Conservation (phyloP, 2,329 filamentous ascomycete genomes). For the Claviceps citrina region DNA sequence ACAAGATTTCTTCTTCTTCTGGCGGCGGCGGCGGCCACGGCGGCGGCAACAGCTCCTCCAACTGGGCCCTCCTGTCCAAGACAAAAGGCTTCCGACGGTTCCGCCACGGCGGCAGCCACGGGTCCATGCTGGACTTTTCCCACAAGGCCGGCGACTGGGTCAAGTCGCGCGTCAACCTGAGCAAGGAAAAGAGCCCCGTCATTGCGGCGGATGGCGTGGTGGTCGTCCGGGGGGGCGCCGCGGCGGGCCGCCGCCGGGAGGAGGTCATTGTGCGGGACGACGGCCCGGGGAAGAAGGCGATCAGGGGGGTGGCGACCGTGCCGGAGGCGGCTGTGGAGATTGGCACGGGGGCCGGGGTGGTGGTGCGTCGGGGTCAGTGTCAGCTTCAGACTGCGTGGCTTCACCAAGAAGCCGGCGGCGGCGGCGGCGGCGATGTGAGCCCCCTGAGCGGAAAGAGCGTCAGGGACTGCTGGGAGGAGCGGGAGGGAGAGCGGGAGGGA, state of each 20-base stretch:
- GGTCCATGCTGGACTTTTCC: slow-evolving; percentile 13
- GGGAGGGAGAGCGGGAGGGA: not conserved
- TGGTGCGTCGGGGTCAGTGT: not conserved
- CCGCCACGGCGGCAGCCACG: slow-evolving; percentile 3
- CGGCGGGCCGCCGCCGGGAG: no score
- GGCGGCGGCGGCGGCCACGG: not conserved
- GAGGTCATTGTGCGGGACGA: not conserved
- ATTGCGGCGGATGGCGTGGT: not conserved
- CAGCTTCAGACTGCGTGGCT: no score
- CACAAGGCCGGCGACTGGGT: slow-evolving; percentile 15
- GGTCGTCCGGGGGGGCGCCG: no score
- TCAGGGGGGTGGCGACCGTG: slow-evolving; percentile 2
- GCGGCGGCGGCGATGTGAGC: not conserved
- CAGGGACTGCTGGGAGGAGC: not conserved
- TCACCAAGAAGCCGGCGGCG: no score
- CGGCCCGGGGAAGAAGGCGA: not conserved
- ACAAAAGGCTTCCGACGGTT: slow-evolving; percentile 5
- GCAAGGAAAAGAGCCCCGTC: slow-evolving; percentile 7
- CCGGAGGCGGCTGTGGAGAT: slow-evolving; percentile 5
- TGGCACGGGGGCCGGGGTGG: slow-evolving; percentile 3
- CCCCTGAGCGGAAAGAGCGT: slow-evolving; percentile 2
- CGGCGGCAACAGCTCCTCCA: not conserved
- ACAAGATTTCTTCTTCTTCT: not conserved
- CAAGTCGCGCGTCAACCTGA: slow-evolving; percentile 11
- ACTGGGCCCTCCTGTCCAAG: slow-evolving; percentile 5